phyloP scores from a whole-genome alignment of 768 basidiomycete genomes.

The Collybia mongolica region DNA sequence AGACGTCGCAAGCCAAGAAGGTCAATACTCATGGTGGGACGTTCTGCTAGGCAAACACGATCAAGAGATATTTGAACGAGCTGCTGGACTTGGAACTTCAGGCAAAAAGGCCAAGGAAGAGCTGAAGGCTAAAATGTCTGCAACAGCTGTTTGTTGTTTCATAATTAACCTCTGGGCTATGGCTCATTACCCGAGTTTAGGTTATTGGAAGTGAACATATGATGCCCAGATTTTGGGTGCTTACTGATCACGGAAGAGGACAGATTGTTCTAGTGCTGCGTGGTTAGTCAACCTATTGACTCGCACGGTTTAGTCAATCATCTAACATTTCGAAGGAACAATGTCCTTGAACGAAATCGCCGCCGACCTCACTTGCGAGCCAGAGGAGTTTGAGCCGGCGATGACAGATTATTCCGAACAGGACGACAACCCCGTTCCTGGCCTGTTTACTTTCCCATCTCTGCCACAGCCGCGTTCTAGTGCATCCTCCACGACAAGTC shows the following conservation, averaged over 20 bases:
- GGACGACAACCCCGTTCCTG: slow-evolving; percentile 31
- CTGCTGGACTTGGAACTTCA: slow-evolving; percentile 33
- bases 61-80: slow-evolving; percentile 77
- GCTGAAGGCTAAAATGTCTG: slow-evolving; percentile 43
- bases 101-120: slow-evolving; percentile 27
- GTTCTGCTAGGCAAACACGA: slow-evolving; percentile 79
- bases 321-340: slow-evolving; percentile 46
- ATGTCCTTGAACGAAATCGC: slow-evolving; percentile 88
- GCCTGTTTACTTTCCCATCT: slow-evolving; percentile 36
- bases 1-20: slow-evolving; percentile 14
- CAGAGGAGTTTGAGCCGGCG: slow-evolving; percentile 63
- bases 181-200: slow-evolving; percentile 16
- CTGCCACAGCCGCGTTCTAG: slow-evolving; percentile 18
- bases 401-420: slow-evolving; percentile 29
- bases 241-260: slow-evolving; percentile 73
- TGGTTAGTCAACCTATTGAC: slow-evolving; percentile 32
- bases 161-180: not conserved
- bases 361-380: slow-evolving; percentile 81
- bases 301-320: not conserved
- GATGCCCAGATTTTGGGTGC: slow-evolving; percentile 85
- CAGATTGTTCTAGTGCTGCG: slow-evolving; percentile 78
- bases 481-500: slow-evolving; percentile 12
- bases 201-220: slow-evolving; percentile 63
- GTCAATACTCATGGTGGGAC: slow-evolving; percentile 79
- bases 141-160: slow-evolving; percentile 43